Percentiles rank a stretch among this genome's conserved stretches.
phyloP scores from a whole-genome alignment of 305 asterid species.

The Solanum chacoense region DNA sequence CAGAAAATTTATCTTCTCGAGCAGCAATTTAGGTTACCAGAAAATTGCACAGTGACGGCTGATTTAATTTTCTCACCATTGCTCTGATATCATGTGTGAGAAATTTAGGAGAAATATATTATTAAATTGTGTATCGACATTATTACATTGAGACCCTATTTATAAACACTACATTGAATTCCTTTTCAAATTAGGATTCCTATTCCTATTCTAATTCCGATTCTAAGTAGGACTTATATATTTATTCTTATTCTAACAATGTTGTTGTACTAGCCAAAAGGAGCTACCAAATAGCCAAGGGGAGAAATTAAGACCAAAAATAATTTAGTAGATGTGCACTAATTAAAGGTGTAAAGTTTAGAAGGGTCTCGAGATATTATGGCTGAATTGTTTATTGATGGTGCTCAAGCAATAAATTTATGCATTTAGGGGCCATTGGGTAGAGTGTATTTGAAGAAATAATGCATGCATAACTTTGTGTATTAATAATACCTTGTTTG shows the following conservation, averaged over 20 bases:
- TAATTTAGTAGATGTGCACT: neutral
- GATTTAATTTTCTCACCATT: neutral
- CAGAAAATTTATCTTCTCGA: neutral
- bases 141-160: neutral
- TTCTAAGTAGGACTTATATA: neutral
- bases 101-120: neutral
- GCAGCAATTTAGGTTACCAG: neutral
- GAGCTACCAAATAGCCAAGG: neutral
- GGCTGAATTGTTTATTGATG: neutral
- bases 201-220: neutral
- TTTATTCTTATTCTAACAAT: neutral
- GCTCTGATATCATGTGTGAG: neutral
- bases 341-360: neutral
- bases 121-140: neutral
- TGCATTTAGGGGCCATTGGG: neutral
- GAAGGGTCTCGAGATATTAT: neutral
- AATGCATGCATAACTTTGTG: neutral
- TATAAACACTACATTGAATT: neutral
- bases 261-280: neutral
- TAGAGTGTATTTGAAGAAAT: neutral
- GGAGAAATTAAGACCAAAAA: neutral
- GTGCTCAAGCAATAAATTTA: neutral
- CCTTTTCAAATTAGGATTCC: neutral
- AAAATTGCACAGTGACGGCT: neutral
- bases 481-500: neutral